Conservation (phyloP, 352 stramenopile genomes). For the Pythium vanterpoolii region DNA sequence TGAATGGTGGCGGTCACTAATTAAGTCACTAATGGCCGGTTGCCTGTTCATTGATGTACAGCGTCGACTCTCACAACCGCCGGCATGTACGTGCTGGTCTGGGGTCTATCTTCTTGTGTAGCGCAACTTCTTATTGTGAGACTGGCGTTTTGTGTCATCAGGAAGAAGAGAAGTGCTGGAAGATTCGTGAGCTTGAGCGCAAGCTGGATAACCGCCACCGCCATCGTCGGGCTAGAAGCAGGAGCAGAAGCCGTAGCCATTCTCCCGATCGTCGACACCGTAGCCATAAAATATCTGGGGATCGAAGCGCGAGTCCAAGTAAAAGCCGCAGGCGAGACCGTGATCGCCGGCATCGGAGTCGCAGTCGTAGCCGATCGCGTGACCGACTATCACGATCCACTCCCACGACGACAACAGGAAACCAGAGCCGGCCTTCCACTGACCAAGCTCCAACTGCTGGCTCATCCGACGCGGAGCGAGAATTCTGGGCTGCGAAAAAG, state of each 20-base stretch:
- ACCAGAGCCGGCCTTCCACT: not conserved
- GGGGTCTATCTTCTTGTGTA: not conserved
- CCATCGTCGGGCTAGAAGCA: slow-evolving; percentile 13
- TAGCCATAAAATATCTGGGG: not conserved
- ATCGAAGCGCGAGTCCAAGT: not conserved
- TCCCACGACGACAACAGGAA: no score
- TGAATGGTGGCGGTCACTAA: not conserved
- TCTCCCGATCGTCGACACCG: slow-evolving; percentile 13
- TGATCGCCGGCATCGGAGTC: not conserved
- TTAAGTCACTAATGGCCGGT: not conserved
- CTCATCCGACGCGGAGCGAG: slow-evolving; percentile 32
- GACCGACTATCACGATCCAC: not conserved
- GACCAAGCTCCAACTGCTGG: not conserved
- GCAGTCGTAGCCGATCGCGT: not conserved
- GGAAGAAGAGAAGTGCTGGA: slow-evolving; percentile 68
- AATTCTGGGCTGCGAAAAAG: slow-evolving; percentile 60
- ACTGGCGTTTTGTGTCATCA: not conserved
- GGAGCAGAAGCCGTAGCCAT: slow-evolving; percentile 12
- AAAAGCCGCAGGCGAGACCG: not conserved
- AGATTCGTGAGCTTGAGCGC: slow-evolving; percentile 34
- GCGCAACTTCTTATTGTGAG: not conserved
- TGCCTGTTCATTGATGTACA: slow-evolving; percentile 5
- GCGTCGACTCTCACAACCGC: slow-evolving; percentile 59
- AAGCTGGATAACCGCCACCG: slow-evolving; percentile 15
- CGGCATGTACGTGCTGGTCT: slow-evolving; percentile 36